phyloP scores from a whole-genome alignment of 2,329 filamentous ascomycete species.

The Paecilomyces formosus region DNA sequence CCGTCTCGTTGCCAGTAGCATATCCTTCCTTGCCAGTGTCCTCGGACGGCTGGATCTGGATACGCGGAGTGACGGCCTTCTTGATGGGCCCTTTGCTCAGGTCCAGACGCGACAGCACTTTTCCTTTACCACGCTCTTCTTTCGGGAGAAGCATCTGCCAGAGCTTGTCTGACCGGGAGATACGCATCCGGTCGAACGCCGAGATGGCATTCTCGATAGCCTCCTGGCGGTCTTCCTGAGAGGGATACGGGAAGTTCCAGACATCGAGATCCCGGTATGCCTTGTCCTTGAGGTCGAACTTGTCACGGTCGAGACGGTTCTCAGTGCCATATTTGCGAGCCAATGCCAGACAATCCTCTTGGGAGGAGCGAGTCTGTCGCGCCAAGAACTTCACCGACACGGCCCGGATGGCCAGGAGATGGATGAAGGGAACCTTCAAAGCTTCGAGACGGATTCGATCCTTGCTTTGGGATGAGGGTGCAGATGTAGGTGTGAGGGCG shows the following conservation, averaged over 20 bases:
- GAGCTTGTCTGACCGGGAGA: constrained; percentile 52
- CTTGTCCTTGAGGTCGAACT: constrained; percentile 51
- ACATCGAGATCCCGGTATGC: constrained; percentile 55
- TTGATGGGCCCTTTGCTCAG: constrained; percentile 36
- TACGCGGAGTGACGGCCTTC: constrained; percentile 29
- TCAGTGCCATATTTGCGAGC: constrained; percentile 48
- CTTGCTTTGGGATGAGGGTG: constrained; percentile 28
- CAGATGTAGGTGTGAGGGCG: constrained; percentile 37
- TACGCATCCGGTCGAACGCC: constrained; percentile 55
- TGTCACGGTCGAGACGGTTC: constrained; percentile 40
- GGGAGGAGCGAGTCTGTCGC: constrained; percentile 40
- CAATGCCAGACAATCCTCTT: constrained; percentile 41
- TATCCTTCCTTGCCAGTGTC: constrained; percentile 28
- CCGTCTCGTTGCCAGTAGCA: constrained; percentile 29
- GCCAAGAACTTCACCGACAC: constrained; percentile 41
- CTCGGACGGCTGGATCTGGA: constrained; percentile 29
- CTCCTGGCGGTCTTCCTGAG: constrained; percentile 47
- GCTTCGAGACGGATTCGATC: constrained; percentile 34
- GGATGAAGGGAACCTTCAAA: constrained; percentile 38
- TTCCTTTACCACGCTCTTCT: constrained; percentile 56
- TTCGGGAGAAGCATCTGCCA: constrained; percentile 57
- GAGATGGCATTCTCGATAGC: constrained; percentile 57
- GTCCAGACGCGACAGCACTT: constrained; percentile 52
- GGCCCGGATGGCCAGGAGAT: constrained; percentile 48
- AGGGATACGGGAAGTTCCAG: constrained; percentile 53